A percentile compares a stretch with the other conserved stretches of the same genome.
These are phyloP conservation scores for Phytophthora litchii DNA, from an alignment of 352 stramenopile genomes.

Conservation along the genomic window DNA sequence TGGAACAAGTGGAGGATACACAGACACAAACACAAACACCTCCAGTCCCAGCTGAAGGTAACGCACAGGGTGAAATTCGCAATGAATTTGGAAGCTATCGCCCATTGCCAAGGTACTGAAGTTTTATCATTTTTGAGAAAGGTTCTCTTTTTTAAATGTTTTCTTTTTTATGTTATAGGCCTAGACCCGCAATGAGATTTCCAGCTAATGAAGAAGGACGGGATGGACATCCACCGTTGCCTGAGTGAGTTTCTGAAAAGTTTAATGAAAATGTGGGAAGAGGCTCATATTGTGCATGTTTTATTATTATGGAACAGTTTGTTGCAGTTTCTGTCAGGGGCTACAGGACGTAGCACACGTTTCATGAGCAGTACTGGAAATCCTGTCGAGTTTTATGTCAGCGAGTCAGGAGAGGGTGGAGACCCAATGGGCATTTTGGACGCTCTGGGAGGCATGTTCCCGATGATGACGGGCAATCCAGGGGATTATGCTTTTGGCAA, in stretches of 20 bases:
- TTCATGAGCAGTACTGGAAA: slow-evolving; percentile 72
- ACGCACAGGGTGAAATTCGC: slow-evolving; percentile 28
- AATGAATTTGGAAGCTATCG: slow-evolving; percentile 41
- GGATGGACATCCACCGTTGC: slow-evolving; percentile 25
- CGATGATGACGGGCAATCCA: slow-evolving; percentile 61
- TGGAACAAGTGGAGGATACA: slow-evolving; percentile 29
- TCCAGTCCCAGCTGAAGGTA: slow-evolving; percentile 3
- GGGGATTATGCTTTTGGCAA: slow-evolving; percentile 89
- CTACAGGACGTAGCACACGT: slow-evolving; percentile 42
- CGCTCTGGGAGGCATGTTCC: slow-evolving; percentile 67
- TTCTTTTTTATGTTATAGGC: slow-evolving; percentile 11
- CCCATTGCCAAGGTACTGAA: slow-evolving; percentile 17
- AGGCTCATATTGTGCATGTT: slow-evolving; percentile 2
- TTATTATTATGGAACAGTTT: slow-evolving; percentile 34
- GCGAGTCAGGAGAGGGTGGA: slow-evolving; percentile 47
- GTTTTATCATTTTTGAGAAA: slow-evolving; percentile 5
- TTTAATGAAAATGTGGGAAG: slow-evolving; percentile 1
- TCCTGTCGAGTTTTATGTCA: slow-evolving; percentile 84
- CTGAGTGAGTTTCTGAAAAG: slow-evolving; percentile 30
- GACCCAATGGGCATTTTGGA: slow-evolving; percentile 58
- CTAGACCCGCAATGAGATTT: slow-evolving; percentile 26
- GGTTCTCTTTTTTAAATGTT: slow-evolving; percentile 1
- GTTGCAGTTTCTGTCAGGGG: slow-evolving; percentile 52
- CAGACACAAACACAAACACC: slow-evolving; percentile 25
- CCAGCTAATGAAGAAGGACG: slow-evolving; percentile 19